phyloP scores from a whole-genome alignment of 2,329 filamentous ascomycete genomes.

The Graphilbum fragrans region DNA sequence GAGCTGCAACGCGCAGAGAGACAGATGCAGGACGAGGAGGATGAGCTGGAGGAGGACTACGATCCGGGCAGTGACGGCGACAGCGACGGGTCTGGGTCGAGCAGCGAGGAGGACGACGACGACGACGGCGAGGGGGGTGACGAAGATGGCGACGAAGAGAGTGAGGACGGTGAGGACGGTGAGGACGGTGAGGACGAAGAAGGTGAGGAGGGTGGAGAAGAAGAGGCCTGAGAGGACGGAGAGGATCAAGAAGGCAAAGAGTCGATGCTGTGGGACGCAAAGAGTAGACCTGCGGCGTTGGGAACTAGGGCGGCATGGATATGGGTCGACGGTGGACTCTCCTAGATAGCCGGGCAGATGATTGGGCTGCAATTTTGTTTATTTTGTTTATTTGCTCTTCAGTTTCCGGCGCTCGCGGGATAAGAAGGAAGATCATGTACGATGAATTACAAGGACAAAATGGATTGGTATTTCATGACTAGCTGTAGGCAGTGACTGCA shows the following conservation, averaged over 20 bases:
- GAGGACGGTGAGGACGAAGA: not conserved
- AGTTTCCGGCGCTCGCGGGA: no score
- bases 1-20: constrained; percentile 40
- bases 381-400: no score
- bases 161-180: constrained; percentile 1
- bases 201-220: not conserved
- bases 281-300: no score
- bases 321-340: no score
- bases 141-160: constrained; percentile 16
- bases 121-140: constrained; percentile 30
- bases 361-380: no score
- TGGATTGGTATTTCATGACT: no score
- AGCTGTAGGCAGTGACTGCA: no score
- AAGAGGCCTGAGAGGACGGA: not conserved
- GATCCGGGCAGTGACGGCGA: constrained; percentile 50
- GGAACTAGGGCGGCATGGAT: no score
- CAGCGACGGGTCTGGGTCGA: constrained; percentile 41
- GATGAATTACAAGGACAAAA: no score
- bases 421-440: no score
- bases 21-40: constrained; percentile 45
- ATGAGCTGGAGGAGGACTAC: constrained; percentile 55
- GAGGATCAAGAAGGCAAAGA: not conserved
- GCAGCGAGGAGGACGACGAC: constrained; percentile 39
- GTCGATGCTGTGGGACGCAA: not conserved
- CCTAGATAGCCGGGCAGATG: no score